These are phyloP conservation scores for Colletotrichum orbiculare DNA, from an alignment of 2,329 filamentous ascomycete genomes.

Conservation along the genomic window DNA sequence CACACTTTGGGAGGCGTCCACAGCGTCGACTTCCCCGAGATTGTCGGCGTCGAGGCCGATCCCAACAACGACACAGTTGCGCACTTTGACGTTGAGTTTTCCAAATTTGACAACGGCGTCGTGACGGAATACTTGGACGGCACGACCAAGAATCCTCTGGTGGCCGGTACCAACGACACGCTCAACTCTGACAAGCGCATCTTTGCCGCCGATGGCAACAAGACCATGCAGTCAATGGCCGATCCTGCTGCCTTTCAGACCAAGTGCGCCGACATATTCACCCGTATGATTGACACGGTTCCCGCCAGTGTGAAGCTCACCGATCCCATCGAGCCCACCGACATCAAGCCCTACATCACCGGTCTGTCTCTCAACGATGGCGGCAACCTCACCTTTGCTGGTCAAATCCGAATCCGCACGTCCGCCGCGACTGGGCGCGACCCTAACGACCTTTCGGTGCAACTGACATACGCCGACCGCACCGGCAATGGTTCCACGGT, in stretches of 20 bases:
- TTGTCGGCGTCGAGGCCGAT: constrained; percentile 40
- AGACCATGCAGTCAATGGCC: constrained; percentile 53
- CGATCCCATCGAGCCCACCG: constrained; percentile 43
- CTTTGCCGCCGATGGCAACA: constrained; percentile 56
- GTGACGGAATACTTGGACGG: constrained; percentile 56
- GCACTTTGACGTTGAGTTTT: constrained; percentile 51
- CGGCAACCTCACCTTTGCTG: constrained; percentile 41
- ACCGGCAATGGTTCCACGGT: constrained; percentile 31
- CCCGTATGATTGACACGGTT: constrained; percentile 50
- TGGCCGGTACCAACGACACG: constrained; percentile 51
- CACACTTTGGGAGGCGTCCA: constrained; percentile 57
- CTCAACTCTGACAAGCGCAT: constrained; percentile 55
- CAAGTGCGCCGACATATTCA: constrained; percentile 45
- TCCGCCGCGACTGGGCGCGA: constrained; percentile 38
- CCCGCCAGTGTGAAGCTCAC: constrained; percentile 44
- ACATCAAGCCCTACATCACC: constrained; percentile 47
- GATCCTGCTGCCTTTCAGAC: constrained; percentile 45
- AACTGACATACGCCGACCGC: constrained; percentile 39
- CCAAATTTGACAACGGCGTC: constrained; percentile 59
- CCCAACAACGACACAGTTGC: constrained; percentile 45
- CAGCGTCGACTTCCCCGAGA: constrained; percentile 52
- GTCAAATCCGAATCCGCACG: constrained; percentile 40
- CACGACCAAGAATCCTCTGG: constrained; percentile 55
- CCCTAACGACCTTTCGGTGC: constrained; percentile 39
- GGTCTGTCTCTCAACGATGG: constrained; percentile 42